Conservation (phyloP, 176 grass and related monocot genomes). For the Carex kokanica region DNA sequence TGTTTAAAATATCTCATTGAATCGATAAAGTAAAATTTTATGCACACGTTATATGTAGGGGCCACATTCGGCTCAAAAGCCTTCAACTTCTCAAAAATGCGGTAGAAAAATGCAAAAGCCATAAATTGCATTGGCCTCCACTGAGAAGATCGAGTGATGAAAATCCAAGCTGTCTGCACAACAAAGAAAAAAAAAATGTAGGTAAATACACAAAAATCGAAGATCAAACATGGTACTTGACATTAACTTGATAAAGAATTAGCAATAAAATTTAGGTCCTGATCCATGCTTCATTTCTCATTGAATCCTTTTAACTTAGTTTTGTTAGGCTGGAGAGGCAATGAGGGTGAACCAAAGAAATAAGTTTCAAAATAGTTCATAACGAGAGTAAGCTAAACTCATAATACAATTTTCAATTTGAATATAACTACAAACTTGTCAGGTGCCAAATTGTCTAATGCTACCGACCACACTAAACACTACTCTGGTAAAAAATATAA, state of each 20-base stretch:
- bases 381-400: background rate
- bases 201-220: background rate
- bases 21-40: background rate
- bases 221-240: background rate
- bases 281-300: background rate
- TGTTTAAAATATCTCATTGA: background rate
- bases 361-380: background rate
- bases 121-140: constrained; percentile 98
- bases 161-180: constrained; percentile 73
- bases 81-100: constrained; percentile 93
- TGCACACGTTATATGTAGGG: constrained; percentile 82
- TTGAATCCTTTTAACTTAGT: background rate
- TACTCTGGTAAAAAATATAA: background rate
- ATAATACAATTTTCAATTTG: background rate
- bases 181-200: constrained; percentile 22
- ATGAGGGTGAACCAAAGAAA: background rate
- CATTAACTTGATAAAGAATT: background rate
- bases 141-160: constrained; percentile 54
- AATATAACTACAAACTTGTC: background rate
- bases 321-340: background rate
- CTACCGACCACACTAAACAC: background rate
- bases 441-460: background rate
- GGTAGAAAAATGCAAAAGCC: constrained; percentile 87
- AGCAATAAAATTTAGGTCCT: background rate
- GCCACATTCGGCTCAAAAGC: constrained; percentile 67